phyloP scores from a whole-genome alignment of 768 basidiomycete genomes.

The Phlegmacium glaucopus region DNA sequence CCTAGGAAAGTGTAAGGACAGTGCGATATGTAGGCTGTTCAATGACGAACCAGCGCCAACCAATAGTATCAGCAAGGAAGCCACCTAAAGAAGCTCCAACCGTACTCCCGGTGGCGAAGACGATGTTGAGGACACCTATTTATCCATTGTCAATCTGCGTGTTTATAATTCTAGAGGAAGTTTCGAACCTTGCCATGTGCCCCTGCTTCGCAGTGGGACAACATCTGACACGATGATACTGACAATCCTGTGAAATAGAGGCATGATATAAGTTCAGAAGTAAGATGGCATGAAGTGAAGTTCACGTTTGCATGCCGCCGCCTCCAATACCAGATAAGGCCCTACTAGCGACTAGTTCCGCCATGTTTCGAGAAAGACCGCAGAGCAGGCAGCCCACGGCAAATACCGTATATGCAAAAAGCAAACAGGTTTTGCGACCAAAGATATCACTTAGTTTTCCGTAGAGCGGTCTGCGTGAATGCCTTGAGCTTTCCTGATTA shows the following conservation, averaged over 20 bases:
- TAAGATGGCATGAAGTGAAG: constrained; percentile 1
- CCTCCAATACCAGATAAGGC: constrained; percentile 60
- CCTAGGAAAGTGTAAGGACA: constrained; percentile 25
- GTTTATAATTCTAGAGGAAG: too few relatives aligned
- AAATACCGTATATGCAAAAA: constrained; percentile 54
- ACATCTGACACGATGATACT: constrained; percentile 68
- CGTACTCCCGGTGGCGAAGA: constrained; percentile 55
- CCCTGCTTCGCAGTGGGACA: constrained; percentile 56
- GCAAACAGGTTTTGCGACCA: constrained; percentile 53
- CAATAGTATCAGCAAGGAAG: constrained; percentile 56
- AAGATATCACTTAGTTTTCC: constrained; percentile 68
- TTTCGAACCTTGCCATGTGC: constrained; percentile 62
- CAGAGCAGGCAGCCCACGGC: constrained; percentile 51
- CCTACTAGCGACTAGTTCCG: constrained; percentile 47
- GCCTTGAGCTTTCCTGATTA: neutral
- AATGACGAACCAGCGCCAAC: constrained; percentile 57
- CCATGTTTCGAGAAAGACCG: constrained; percentile 52
- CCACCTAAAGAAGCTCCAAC: constrained; percentile 64
- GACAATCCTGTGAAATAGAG: constrained; percentile 37
- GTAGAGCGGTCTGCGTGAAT: constrained; percentile 47
- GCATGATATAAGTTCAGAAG: neutral
- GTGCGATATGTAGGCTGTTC: neutral
- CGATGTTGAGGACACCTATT: constrained; percentile 54
- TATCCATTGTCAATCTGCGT: neutral
- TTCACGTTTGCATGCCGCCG: constrained; percentile 62